Conservation (phyloP, 2,329 filamentous ascomycete species). For the Fusarium xyrophilum region DNA sequence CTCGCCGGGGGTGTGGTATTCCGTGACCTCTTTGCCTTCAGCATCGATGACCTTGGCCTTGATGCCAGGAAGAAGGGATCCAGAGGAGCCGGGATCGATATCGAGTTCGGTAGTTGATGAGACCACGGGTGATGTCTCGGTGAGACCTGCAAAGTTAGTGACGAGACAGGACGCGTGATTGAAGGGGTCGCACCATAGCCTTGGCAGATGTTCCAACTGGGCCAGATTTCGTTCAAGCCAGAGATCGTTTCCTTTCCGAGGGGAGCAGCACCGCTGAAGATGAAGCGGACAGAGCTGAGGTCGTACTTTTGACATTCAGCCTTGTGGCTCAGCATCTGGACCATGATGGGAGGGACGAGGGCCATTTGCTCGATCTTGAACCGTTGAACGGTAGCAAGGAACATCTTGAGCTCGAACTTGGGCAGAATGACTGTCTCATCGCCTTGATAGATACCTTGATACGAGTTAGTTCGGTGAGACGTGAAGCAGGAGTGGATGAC, state of each 20-base stretch:
- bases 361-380: constrained; percentile 73
- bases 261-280: constrained; percentile 79
- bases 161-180: accelerated
- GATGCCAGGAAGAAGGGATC: constrained; percentile 68
- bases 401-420: constrained; percentile 75
- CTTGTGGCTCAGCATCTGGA: constrained; percentile 72
- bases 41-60: constrained; percentile 69
- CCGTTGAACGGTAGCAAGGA: constrained; percentile 68
- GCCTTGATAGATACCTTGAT: constrained; percentile 67
- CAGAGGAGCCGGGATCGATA: constrained; percentile 72
- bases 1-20: constrained; percentile 78
- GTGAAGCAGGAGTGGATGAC: neutral
- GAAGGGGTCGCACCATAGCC: constrained; percentile 65
- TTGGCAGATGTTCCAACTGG: constrained; percentile 71
- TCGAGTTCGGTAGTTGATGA: constrained; percentile 64
- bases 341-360: constrained; percentile 80
- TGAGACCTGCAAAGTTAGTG: constrained; percentile 60
- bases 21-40: constrained; percentile 73
- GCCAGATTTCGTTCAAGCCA: constrained; percentile 66
- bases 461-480: constrained; percentile 50
- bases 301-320: constrained; percentile 68
- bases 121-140: constrained; percentile 75
- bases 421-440: constrained; percentile 76
- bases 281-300: constrained; percentile 66
- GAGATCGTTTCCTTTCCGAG: constrained; percentile 72